phyloP scores from a whole-genome alignment of 2,329 filamentous ascomycete genomes.

The Niveomyces coronatus region DNA sequence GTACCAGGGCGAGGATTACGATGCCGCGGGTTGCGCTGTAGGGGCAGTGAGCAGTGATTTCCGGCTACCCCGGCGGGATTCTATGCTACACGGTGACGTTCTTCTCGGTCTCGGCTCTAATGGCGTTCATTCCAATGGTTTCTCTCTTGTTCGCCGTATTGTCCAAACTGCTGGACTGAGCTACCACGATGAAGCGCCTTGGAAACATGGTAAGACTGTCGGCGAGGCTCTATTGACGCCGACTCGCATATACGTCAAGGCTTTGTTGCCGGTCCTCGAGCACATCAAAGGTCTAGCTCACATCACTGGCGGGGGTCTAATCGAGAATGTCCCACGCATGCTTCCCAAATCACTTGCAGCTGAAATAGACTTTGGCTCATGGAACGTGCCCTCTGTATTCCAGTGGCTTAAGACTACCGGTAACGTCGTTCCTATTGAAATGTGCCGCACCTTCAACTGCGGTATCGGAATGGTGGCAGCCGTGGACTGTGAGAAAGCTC shows the following conservation, averaged over 20 bases:
- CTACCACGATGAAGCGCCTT: constrained; percentile 67
- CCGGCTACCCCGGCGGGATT: constrained; percentile 63
- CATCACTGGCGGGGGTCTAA: constrained; percentile 88
- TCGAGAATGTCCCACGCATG: constrained; percentile 93
- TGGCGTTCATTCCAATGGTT: constrained; percentile 93
- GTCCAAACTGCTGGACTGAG: constrained; percentile 60
- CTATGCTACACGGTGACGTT: constrained; percentile 75
- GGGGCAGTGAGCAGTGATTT: constrained; percentile 63
- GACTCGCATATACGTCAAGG: constrained; percentile 86
- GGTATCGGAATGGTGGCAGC: constrained; percentile 91
- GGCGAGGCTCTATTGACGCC: constrained; percentile 77
- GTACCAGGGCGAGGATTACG: constrained; percentile 81
- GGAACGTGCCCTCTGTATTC: constrained; percentile 72
- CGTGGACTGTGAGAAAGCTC: constrained; percentile 55
- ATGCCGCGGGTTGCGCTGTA: constrained; percentile 82
- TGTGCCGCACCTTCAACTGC: constrained; percentile 89
- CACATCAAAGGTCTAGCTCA: constrained; percentile 89
- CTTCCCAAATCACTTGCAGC: constrained; percentile 69
- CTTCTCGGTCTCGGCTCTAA: constrained; percentile 77
- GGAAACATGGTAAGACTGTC: constrained; percentile 52
- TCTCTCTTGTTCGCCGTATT: constrained; percentile 90
- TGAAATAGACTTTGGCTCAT: constrained; percentile 66
- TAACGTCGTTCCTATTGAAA: constrained; percentile 67
- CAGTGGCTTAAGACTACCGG: constrained; percentile 68
- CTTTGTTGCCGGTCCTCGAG: constrained; percentile 56